Conservation (phyloP, 306 rosid species). For the Castanospermum australe region DNA sequence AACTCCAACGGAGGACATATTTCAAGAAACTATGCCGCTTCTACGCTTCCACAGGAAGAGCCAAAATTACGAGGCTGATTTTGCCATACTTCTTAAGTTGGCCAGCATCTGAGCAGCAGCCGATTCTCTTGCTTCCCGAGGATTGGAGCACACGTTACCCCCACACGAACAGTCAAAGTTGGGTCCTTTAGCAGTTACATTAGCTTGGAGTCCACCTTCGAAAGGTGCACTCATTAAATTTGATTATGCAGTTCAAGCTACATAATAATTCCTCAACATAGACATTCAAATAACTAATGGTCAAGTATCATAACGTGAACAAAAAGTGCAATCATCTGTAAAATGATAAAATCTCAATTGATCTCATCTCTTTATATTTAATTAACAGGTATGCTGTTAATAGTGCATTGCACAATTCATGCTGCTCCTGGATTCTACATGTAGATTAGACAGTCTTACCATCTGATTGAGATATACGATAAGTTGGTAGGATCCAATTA, state of each 20-base stretch:
- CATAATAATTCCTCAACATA: constrained; percentile 37
- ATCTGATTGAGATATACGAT: constrained; percentile 33
- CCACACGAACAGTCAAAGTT: constrained; percentile 45
- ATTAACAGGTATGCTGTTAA: not conserved
- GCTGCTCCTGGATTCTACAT: not conserved
- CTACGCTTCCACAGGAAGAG: not conserved
- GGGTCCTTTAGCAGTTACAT: constrained; percentile 47
- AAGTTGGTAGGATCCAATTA: constrained; percentile 57
- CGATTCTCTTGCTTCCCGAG: constrained; percentile 53
- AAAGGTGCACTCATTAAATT: constrained; percentile 11
- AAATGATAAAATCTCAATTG: not conserved
- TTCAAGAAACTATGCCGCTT: not conserved
- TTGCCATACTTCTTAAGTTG: constrained; percentile 17
- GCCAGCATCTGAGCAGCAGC: constrained; percentile 51
- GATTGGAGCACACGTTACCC: constrained; percentile 33
- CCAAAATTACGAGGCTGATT: not conserved
- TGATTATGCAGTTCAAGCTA: constrained; percentile 4
- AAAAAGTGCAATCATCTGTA: not conserved
- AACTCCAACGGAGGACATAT: not conserved
- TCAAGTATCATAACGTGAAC: not conserved
- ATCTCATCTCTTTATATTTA: not conserved
- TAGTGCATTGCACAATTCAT: not conserved
- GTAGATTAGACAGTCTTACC: constrained; percentile 41
- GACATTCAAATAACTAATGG: not conserved
- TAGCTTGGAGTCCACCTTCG: constrained; percentile 69